Conservation (phyloP, 192 early-diverging fungal species). For the Coemansia sp. region DNA sequence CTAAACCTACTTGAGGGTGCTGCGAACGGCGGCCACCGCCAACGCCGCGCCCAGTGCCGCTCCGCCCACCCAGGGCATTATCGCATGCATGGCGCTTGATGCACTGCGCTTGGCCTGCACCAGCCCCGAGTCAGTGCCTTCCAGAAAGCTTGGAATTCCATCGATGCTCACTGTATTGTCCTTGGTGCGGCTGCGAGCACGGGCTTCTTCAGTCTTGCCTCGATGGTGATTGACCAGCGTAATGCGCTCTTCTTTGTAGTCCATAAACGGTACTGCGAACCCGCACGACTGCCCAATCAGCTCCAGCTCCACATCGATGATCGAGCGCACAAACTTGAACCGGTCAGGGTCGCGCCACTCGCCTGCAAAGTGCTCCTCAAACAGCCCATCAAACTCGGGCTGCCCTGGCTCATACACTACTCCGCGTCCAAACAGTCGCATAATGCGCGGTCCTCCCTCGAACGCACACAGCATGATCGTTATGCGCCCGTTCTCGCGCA, state of each 20-base stretch:
- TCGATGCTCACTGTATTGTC: constrained; percentile 60
- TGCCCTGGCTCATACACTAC: constrained; percentile 51
- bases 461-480: constrained; percentile 69
- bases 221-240: constrained; percentile 49
- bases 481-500: constrained; percentile 63
- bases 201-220: constrained; percentile 37
- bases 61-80: constrained; percentile 37
- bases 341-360: constrained; percentile 35
- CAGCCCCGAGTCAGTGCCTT: constrained; percentile 16
- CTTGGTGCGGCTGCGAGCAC: constrained; percentile 31
- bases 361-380: constrained; percentile 45
- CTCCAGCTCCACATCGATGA: constrained; percentile 57
- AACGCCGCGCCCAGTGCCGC: constrained; percentile 33
- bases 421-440: constrained; percentile 61
- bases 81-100: not conserved
- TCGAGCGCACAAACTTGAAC: constrained; percentile 54
- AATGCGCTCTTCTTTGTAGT: constrained; percentile 53
- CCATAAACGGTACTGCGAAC: constrained; percentile 61
- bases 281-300: constrained; percentile 63
- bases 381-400: constrained; percentile 51
- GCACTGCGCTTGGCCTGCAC: constrained; percentile 6
- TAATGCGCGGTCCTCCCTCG: constrained; percentile 62
- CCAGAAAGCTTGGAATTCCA: constrained; percentile 56
- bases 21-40: constrained; percentile 5
- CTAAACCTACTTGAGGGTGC: not conserved